A percentile compares a stretch with the other conserved stretches of the same genome.
Evolutionary conservation across 352 stramenopile genomes (phyloP).

Genomic region (Pythium chondricola): DNA sequence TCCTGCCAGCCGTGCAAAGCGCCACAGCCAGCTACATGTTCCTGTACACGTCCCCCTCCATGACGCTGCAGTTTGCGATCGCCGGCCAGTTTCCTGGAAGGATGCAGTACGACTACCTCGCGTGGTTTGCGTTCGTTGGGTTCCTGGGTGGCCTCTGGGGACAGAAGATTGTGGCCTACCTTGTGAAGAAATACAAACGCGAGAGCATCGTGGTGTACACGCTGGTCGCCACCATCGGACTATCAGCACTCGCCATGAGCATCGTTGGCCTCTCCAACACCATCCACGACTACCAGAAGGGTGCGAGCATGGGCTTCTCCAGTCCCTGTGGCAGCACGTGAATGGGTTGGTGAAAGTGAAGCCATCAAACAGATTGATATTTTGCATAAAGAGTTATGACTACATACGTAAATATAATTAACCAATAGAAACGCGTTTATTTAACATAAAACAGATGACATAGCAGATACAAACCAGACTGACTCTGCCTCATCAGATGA

Average conservation of each 20-base stretch:
- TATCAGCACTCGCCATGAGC: slow-evolving; percentile 69
- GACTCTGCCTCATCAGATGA: too few species aligned
- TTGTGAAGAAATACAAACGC: slow-evolving; percentile 88
- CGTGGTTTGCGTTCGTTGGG: slow-evolving; percentile 87
- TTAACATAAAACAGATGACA: too few species aligned
- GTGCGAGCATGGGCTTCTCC: slow-evolving; percentile 58
- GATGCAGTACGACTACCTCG: slow-evolving; percentile 89
- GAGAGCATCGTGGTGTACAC: slow-evolving; percentile 80
- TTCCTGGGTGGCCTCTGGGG: slow-evolving; percentile 77
- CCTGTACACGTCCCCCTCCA: slow-evolving; percentile 89
- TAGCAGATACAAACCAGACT: too few species aligned
- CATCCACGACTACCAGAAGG: slow-evolving; percentile 48
- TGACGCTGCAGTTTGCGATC: slow-evolving; percentile 86
- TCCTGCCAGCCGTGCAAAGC: slow-evolving; percentile 83
- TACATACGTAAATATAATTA: too few species aligned
- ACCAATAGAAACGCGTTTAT: too few species aligned
- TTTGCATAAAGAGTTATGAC: too few species aligned
- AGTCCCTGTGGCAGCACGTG: slow-evolving; percentile 55
- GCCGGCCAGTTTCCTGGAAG: slow-evolving; percentile 70
- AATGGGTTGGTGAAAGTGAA: slow-evolving; percentile 1
- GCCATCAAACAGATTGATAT: too few species aligned
- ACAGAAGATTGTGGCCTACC: slow-evolving; percentile 74
- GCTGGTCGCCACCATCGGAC: slow-evolving; percentile 55
- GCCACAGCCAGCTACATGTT: slow-evolving; percentile 92
- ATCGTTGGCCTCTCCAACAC: slow-evolving; percentile 53